phyloP scores from a whole-genome alignment of 192 early-diverging fungal species.

The Coemansia sp. region DNA sequence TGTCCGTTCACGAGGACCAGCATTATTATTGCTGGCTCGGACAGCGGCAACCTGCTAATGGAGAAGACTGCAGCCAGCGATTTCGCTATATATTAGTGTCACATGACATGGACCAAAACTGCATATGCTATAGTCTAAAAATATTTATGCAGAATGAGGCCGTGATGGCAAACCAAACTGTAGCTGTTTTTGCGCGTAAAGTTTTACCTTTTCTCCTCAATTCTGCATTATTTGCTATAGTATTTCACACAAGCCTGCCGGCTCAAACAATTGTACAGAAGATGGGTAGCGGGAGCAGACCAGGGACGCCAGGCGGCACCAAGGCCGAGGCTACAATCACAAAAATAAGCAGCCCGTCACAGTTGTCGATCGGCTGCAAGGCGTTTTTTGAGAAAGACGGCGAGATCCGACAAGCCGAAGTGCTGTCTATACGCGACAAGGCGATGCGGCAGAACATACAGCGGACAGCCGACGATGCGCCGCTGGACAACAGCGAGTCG shows the following conservation, averaged over 20 bases:
- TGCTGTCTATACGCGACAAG: constrained; percentile 71
- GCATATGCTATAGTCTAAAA: not conserved
- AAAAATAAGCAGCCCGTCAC: constrained; percentile 20
- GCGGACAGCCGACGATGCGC: constrained; percentile 52
- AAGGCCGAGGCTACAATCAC: constrained; percentile 27
- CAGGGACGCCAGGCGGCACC: constrained; percentile 38
- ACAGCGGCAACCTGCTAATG: constrained; percentile 51
- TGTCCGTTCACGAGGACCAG: constrained; percentile 37
- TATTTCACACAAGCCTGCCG: not conserved
- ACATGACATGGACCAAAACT: not conserved
- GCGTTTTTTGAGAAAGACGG: constrained; percentile 62
- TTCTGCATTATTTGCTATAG: not conserved
- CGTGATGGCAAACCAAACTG: no score
- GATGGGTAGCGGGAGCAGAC: constrained; percentile 43
- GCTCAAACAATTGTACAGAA: not conserved
- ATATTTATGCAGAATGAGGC: not conserved
- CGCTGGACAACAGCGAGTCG: constrained; percentile 28
- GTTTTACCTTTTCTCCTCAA: not conserved
- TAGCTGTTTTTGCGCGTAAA: not conserved
- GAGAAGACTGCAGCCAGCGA: constrained; percentile 18
- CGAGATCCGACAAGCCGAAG: constrained; percentile 80
- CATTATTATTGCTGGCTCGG: constrained; percentile 51
- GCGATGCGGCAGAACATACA: constrained; percentile 48
- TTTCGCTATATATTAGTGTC: constrained; percentile 16
- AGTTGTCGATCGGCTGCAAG: constrained; percentile 61